These are phyloP conservation scores for Termitomyces sp. DNA, from an alignment of 1,284 basidiomycete species.

Conservation along the genomic window DNA sequence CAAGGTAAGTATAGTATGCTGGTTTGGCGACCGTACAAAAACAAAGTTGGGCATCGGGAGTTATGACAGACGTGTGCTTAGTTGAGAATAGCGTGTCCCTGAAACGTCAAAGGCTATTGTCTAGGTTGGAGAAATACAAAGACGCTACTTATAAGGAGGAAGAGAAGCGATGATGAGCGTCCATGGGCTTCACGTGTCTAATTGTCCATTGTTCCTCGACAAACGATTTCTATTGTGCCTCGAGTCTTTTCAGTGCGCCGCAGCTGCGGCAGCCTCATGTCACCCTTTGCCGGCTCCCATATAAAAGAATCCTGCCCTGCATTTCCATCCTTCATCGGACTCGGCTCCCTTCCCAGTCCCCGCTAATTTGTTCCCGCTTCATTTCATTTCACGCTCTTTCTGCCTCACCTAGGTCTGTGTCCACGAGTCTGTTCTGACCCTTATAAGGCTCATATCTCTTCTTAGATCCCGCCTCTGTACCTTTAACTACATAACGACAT, in stretches of 20 bases:
- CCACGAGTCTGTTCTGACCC: not conserved
- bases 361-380: not conserved
- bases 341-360: conserved; percentile 7
- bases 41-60: conserved; percentile 8
- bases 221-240: conserved; percentile 17
- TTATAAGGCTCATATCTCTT: conserved; percentile 4
- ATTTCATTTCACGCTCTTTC: conserved; percentile 9
- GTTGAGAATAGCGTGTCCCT: not conserved
- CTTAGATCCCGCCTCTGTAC: conserved; percentile 2
- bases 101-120: conserved; percentile 15
- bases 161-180: conserved; percentile 7
- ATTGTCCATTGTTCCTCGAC: conserved; percentile 16
- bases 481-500: conserved; percentile 5
- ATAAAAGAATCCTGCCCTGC: conserved; percentile 9
- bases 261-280: conserved; percentile 12
- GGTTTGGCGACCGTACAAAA: not conserved
- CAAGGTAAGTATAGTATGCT: not conserved
- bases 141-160: conserved; percentile 2
- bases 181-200: conserved; percentile 10
- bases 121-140: conserved; percentile 12
- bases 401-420: conserved; percentile 12
- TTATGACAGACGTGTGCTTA: conserved; percentile 11
- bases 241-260: not conserved
- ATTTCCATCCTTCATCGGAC: conserved; percentile 14
- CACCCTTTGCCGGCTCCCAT: conserved; percentile 6